phyloP scores from a whole-genome alignment of 768 basidiomycete genomes.

The Tylopilus vinaceipallidus region DNA sequence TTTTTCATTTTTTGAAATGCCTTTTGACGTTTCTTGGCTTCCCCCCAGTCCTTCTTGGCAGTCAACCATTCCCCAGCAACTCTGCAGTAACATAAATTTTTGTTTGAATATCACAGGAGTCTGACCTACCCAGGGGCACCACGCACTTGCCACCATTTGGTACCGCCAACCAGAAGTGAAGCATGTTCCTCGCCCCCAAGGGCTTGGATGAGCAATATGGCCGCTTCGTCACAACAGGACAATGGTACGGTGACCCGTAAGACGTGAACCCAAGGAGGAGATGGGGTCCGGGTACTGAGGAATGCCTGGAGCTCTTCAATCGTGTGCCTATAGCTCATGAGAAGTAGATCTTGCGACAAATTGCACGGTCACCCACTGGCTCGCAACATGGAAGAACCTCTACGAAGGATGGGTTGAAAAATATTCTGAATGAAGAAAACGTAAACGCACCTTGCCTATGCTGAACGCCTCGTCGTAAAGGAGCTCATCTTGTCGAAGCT shows the following conservation, averaged over 20 bases:
- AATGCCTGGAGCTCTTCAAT: conserved; percentile 82
- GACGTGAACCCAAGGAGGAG: conserved; percentile 81
- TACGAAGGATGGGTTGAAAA: conserved; percentile 30
- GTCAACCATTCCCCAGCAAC: conserved; percentile 88
- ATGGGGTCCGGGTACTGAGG: conserved; percentile 76
- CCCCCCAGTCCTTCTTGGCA: conserved; percentile 78
- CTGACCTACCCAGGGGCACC: conserved; percentile 67
- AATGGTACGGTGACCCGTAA: conserved; percentile 71
- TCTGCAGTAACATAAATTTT: conserved; percentile 37
- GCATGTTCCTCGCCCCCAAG: conserved; percentile 81
- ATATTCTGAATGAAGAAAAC: neutral
- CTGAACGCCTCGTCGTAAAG: conserved; percentile 80
- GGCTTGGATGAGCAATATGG: conserved; percentile 66
- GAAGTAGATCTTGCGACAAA: neutral
- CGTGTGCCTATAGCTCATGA: conserved; percentile 54
- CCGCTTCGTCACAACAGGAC: conserved; percentile 72
- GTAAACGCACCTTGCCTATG: conserved; percentile 59
- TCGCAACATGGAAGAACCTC: conserved; percentile 75
- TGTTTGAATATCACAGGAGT: conserved; percentile 5
- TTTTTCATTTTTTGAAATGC: conserved; percentile 38
- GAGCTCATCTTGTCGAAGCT: conserved; percentile 67
- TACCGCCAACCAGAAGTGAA: conserved; percentile 75
- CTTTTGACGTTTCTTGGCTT: conserved; percentile 58
- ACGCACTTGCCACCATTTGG: conserved; percentile 98
- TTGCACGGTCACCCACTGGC: conserved; percentile 46